Evolutionary conservation across 345 rosid species (phyloP).

Genomic region (Salix caprea): DNA sequence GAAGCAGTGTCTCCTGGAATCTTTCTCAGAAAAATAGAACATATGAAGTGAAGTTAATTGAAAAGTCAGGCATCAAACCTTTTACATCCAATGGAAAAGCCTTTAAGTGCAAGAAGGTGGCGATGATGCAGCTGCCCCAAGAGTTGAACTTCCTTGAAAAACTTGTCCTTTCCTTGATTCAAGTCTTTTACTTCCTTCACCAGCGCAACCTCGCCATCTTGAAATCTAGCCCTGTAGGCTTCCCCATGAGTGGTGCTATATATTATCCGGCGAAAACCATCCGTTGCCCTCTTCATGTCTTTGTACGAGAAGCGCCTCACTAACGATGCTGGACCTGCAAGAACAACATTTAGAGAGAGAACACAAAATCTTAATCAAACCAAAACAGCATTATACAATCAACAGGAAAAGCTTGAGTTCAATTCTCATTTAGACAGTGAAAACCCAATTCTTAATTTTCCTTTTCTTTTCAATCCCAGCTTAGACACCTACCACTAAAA

Average conservation of each 20-base stretch:
- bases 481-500: neutral
- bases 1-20: neutral
- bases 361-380: neutral
- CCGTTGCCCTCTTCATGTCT: slow-evolving; percentile 72
- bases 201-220: slow-evolving; percentile 55
- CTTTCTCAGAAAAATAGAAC: no score
- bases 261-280: slow-evolving; percentile 55
- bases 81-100: slow-evolving; percentile 66
- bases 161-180: slow-evolving; percentile 45
- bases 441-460: neutral
- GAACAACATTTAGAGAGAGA: neutral
- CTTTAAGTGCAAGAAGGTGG: slow-evolving; percentile 78
- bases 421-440: neutral
- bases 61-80: slow-evolving; percentile 33
- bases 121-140: slow-evolving; percentile 86
- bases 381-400: neutral
- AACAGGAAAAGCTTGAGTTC: neutral
- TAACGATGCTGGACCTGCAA: slow-evolving; percentile 55
- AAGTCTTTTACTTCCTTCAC: slow-evolving; percentile 66
- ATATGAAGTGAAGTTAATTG: neutral
- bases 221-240: slow-evolving; percentile 73
- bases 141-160: slow-evolving; percentile 64
- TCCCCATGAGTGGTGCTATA: slow-evolving; percentile 57
- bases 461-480: neutral
- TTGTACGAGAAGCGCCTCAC: slow-evolving; percentile 55